These are phyloP conservation scores for Clathrospora elynae DNA, from an alignment of 2,329 filamentous ascomycete species.

Conservation along the genomic window DNA sequence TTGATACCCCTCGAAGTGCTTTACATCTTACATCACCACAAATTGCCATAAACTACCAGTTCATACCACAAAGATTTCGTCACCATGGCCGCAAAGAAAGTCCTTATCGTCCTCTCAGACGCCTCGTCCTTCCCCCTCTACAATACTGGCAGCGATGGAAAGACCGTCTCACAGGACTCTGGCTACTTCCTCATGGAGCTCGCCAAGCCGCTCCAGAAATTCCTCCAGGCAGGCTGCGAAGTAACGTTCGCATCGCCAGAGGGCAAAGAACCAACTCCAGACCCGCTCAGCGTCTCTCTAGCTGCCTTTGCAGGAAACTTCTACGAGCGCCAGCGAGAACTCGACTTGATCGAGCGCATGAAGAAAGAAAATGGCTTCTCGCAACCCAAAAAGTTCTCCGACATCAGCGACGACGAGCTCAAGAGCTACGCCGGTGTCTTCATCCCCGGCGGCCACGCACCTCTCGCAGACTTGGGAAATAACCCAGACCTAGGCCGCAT, in stretches of 20 bases:
- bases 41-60: no score
- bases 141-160: slow-evolving; percentile 32
- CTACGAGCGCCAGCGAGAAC: slow-evolving; percentile 51
- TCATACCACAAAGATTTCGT: no score
- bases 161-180: slow-evolving; percentile 33
- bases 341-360: slow-evolving; percentile 52
- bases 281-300: slow-evolving; percentile 51
- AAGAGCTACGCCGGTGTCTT: slow-evolving; percentile 50
- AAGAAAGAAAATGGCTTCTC: slow-evolving; percentile 53
- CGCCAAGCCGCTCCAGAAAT: slow-evolving; percentile 36
- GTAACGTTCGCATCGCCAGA: slow-evolving; percentile 54
- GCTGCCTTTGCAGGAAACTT: slow-evolving; percentile 55
- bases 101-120: slow-evolving; percentile 55
- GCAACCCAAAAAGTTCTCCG: slow-evolving; percentile 45
- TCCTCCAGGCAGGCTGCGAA: slow-evolving; percentile 46
- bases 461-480: slow-evolving; percentile 50
- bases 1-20: no score
- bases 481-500: slow-evolving; percentile 53
- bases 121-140: slow-evolving; percentile 45
- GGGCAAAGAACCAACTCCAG: slow-evolving; percentile 50
- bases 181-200: slow-evolving; percentile 45
- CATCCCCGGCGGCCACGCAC: slow-evolving; percentile 55
- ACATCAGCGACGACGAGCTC: slow-evolving; percentile 51
- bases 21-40: no score
- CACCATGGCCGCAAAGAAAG: slow-evolving; percentile 44